Percentiles rank a stretch among this genome's conserved stretches.
These are phyloP conservation scores for Dysphania ambrosioides DNA, from an alignment of 148 eudicot genomes.

Conservation along the genomic window DNA sequence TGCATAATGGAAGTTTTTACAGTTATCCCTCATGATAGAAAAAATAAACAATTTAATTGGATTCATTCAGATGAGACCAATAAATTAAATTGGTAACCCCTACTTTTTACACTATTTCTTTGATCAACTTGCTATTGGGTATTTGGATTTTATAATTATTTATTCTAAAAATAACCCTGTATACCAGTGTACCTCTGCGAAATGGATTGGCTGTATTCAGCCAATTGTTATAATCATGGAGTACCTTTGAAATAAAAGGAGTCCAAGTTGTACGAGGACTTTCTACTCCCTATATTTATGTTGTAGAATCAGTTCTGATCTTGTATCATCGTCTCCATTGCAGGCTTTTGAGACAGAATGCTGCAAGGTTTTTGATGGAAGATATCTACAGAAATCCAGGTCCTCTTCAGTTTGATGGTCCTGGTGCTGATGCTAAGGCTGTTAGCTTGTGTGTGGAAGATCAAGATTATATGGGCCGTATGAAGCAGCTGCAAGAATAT, in stretches of 20 bases:
- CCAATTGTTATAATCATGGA: neutral
- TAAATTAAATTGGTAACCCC: neutral
- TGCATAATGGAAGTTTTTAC: too few species aligned
- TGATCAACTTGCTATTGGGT: neutral
- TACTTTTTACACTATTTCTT: too few species aligned
- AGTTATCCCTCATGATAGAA: too few species aligned
- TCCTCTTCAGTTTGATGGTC: constrained; percentile 95
- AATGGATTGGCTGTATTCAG: too few species aligned
- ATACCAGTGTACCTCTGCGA: too few species aligned
- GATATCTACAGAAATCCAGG: constrained; percentile 98
- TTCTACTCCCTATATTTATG: neutral
- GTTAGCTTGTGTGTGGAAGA: constrained; percentile 89
- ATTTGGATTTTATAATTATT: neutral
- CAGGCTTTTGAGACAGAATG: constrained; percentile 84
- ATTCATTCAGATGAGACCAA: too few species aligned
- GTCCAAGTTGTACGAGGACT: neutral
- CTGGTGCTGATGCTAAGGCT: constrained; percentile 94
- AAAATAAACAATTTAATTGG: too few species aligned
- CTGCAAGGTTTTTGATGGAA: constrained; percentile 74
- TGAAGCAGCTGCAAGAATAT: constrained; percentile 75
- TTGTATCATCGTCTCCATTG: constrained; percentile 20
- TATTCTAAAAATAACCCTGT: too few species aligned
- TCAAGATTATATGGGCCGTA: constrained; percentile 97
- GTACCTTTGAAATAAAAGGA: neutral
- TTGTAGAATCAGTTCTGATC: neutral